Conservation (phyloP, 2,329 filamentous ascomycete genomes). For the Dactylonectria estremocensis region DNA sequence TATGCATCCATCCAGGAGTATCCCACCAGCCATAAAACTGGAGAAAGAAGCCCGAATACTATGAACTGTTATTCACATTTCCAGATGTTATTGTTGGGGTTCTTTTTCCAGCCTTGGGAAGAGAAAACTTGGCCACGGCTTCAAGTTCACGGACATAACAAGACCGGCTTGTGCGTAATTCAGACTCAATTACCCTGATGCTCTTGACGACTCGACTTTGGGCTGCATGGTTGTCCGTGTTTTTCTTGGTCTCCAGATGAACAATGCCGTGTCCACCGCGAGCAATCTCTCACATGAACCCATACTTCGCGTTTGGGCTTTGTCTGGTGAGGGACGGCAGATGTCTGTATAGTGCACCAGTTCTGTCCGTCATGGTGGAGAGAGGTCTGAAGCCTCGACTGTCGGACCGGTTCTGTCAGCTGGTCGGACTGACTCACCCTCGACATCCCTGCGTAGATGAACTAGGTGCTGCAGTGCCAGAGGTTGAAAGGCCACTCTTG, state of each 20-base stretch:
- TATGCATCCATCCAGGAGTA: not conserved
- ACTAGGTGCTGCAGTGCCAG: too few relatives aligned
- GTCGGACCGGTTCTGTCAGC: not conserved
- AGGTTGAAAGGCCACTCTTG: too few relatives aligned
- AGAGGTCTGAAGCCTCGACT: not conserved
- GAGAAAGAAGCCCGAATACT: not conserved
- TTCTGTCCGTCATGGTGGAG: not conserved
- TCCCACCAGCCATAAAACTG: not conserved
- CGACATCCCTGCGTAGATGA: too few relatives aligned
- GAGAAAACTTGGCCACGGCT: not conserved
- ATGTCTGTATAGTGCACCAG: not conserved
- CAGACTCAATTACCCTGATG: not conserved
- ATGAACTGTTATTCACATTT: not conserved
- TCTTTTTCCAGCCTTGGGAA: not conserved
- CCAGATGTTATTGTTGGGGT: too few relatives aligned
- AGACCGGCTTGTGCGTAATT: not conserved
- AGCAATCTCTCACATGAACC: not conserved
- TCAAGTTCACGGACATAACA: not conserved
- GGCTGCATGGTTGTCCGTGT: not conserved
- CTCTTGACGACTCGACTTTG: not conserved
- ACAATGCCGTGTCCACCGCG: not conserved
- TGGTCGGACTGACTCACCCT: not conserved
- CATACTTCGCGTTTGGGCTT: not conserved
- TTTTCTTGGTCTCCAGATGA: not conserved
- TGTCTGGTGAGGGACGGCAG: not conserved